Evolutionary conservation across 148 eudicot genomes (phyloP), one percentile per base, ranked within the genome.

Genomic region (Vaccinium macrocarpon): DNA sequence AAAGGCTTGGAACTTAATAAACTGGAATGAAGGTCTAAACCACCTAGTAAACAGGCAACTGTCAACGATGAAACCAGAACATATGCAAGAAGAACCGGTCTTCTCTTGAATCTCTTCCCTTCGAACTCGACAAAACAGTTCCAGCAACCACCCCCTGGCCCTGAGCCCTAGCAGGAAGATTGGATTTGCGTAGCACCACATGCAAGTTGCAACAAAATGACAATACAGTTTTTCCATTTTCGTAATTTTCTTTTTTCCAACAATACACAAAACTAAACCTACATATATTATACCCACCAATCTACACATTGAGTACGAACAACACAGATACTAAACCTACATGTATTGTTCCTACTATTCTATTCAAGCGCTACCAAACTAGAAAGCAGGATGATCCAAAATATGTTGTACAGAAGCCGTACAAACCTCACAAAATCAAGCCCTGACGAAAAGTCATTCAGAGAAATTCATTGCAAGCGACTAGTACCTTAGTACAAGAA

Each of bases 341-440:
- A 86, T 29, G 79, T 61, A 82, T 48, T 14, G 74, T 49, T 71
- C 84, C 78, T 52, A 81, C 59, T 46, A 21, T 62, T 51, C 88
- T 86, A 89, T 50, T 48, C 18, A 82, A 52, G 80, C 80, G 72
- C 81, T 51, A 78, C 83, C 79, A 88, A 84, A 38, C 74, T 82
- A 71, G 82, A 79, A 66, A 53, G 78, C 86, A 23, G 74, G 81
- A 85, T 81, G 82, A 71, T 81, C 80, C 84, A 64, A 61, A 35
- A 50, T 77, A 78, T 62, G 80, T 19, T 46, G 50, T 81, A 77
- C 59, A 77, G 84, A 68, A 80, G 76, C 76, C 86, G 83, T 86
- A 88, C 88, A 89, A 84, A 88, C 83, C 90, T 88, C 79, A 81
- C 71, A 87, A 89, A 77, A 84, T 73, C 56, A 86, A 86, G 79